A percentile compares a stretch with the other conserved stretches of the same genome.
These are phyloP conservation scores for Ormosia semicastrata DNA, from an alignment of 306 rosid genomes.

Conservation along the genomic window DNA sequence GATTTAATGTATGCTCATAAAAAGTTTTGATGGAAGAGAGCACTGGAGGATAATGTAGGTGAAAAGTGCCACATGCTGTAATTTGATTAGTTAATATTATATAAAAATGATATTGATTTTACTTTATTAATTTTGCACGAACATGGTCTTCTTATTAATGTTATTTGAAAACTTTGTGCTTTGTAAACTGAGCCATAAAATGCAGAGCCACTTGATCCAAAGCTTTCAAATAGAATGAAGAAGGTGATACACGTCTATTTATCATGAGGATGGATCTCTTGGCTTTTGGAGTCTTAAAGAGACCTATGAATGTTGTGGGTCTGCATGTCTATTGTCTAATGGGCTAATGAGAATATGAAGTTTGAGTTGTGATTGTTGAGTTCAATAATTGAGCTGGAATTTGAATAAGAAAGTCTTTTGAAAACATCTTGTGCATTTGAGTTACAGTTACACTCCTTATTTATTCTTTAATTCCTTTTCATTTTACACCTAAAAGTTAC, in stretches of 20 bases:
- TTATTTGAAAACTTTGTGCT: background rate
- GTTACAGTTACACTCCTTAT: background rate
- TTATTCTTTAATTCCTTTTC: background rate
- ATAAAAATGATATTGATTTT: background rate
- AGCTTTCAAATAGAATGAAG: background rate
- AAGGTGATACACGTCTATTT: background rate
- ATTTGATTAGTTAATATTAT: background rate
- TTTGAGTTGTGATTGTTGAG: conserved; percentile 16
- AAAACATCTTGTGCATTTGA: background rate
- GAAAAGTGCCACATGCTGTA: background rate
- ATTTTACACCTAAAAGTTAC: background rate
- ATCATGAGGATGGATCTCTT: background rate
- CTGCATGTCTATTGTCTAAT: background rate
- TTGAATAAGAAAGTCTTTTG: background rate
- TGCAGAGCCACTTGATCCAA: background rate
- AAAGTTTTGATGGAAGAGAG: background rate
- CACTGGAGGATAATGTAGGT: background rate
- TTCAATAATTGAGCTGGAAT: background rate
- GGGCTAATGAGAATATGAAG: background rate
- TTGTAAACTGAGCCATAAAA: background rate
- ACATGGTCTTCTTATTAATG: background rate
- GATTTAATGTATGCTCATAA: background rate
- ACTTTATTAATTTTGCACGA: background rate
- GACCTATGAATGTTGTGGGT: background rate
- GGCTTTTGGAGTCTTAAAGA: background rate